Evolutionary conservation across 2,329 filamentous ascomycete species (phyloP), one percentile per base, ranked within the genome.

Genomic region (Fusarium cyanostomum): DNA sequence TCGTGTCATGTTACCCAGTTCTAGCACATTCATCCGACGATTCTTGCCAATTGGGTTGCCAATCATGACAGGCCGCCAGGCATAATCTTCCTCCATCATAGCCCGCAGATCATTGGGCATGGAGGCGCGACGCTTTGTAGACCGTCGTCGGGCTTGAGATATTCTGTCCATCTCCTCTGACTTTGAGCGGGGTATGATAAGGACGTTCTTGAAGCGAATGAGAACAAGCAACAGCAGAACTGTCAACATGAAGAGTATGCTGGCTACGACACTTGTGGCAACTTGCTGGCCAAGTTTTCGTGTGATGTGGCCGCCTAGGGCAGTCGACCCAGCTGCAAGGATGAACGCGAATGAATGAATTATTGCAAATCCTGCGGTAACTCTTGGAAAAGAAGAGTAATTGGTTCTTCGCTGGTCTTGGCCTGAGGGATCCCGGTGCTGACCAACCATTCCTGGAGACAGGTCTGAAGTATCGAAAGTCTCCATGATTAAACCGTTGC

Each of bases 391-490:
- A 1, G 87, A 89, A 0, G 90, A 91, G 77, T 92, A 93, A 71
- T 91, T 92, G 10, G 86, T 92, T 41, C 79, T 78, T 38, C 81
- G 82, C 13, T 76, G 74, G 9, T 71, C 70, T 48, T 74, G 75
- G 11, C 73, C 71, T 6, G 77, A 77, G 4, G 71, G 68, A n/a
- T 78, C 78, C 26, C 76, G 79, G n/a, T 81, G 81, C 13, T 81
- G 80, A 27, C 85, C 84, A 7, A 84, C 90, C 80, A 90, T 89
- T 10, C 89, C 88, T 3, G 89, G 87, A 66, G 91, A 89, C 5
- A 94, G 80, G 73, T 94, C 91, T 35, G 89, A 92, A n/a, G 88
- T 91, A 72, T 94, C 91, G 73, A 89, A 94, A 0, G 88, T 89
- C 71, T 93, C 90, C 90, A 94, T 93, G 72, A 93, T 84, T 28